Evolutionary conservation across 371 early-diverging fungal species (phyloP).

Genomic region (Circinella umbellata): DNA sequence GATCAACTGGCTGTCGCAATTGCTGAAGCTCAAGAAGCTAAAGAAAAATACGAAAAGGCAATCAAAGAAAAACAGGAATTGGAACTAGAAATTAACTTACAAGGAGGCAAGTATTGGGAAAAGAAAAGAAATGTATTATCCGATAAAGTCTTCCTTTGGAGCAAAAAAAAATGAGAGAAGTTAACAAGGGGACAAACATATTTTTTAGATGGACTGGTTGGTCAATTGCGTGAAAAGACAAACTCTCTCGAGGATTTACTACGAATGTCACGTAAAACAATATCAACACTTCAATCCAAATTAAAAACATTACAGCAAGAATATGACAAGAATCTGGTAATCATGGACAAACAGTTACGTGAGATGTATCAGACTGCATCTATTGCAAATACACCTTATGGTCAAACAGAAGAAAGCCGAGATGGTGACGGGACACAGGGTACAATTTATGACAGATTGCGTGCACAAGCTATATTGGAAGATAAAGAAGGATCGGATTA

Average conservation of each 20-base stretch:
- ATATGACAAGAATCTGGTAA: slow-evolving; percentile 67
- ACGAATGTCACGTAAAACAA: slow-evolving; percentile 80
- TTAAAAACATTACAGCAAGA: slow-evolving; percentile 70
- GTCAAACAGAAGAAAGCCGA: slow-evolving; percentile 11
- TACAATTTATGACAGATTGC: slow-evolving; percentile 43
- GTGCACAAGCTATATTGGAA: slow-evolving; percentile 53
- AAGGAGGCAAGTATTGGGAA: slow-evolving; percentile 47
- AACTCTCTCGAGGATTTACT: slow-evolving; percentile 80
- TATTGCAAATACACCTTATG: slow-evolving; percentile 48
- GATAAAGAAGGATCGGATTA: slow-evolving; percentile 1
- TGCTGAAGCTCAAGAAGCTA: slow-evolving; percentile 72
- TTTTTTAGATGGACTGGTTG: slow-evolving; percentile 68
- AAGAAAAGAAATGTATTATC: no score
- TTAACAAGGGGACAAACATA: no score
- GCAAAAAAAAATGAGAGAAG: no score
- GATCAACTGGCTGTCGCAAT: slow-evolving; percentile 74
- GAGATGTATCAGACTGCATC: slow-evolving; percentile 65
- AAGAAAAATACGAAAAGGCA: slow-evolving; percentile 50
- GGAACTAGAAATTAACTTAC: slow-evolving; percentile 73
- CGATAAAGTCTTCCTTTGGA: no score
- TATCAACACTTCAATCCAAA: slow-evolving; percentile 75
- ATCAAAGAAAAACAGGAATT: slow-evolving; percentile 66
- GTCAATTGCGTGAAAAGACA: slow-evolving; percentile 77
- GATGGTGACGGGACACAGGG: slow-evolving; percentile 25
- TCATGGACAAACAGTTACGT: slow-evolving; percentile 74